phyloP scores from a whole-genome alignment of 495 filamentous ascomycete genomes.

The Penicillium manginii region DNA sequence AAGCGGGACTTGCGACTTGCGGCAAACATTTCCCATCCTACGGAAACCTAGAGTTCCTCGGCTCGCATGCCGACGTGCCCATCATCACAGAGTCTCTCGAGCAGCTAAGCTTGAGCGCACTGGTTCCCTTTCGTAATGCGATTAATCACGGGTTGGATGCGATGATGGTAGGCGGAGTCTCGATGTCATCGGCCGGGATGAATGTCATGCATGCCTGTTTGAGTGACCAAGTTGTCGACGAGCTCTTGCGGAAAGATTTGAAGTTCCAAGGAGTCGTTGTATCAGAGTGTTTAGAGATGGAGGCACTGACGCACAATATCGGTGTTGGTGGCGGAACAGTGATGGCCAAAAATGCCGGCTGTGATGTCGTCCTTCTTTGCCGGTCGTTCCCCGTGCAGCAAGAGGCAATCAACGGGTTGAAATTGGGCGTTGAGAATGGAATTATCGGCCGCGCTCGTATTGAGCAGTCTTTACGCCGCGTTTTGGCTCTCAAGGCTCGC shows the following conservation, averaged over 20 bases:
- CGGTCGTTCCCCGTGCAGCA: constrained; percentile 83
- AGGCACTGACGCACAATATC: constrained; percentile 86
- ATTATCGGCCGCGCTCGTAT: constrained; percentile 79
- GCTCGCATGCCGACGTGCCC: constrained; percentile 82
- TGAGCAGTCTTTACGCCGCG: constrained; percentile 70
- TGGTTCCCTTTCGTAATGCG: constrained; percentile 86
- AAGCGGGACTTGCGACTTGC: constrained; percentile 80
- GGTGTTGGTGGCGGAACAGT: constrained; percentile 90
- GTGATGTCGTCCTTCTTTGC: constrained; percentile 83
- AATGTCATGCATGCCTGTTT: constrained; percentile 92
- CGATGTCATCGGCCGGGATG: constrained; percentile 82
- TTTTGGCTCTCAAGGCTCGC: constrained; percentile 73
- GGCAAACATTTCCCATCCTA: constrained; percentile 95
- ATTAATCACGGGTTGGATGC: constrained; percentile 82
- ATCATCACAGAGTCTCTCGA: constrained; percentile 91
- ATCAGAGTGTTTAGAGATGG: constrained; percentile 95
- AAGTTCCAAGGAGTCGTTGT: constrained; percentile 90
- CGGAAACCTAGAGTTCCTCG: constrained; percentile 88
- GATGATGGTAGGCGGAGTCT: constrained; percentile 91
- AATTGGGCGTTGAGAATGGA: constrained; percentile 81
- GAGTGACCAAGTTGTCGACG: constrained; percentile 87
- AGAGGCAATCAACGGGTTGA: constrained; percentile 83
- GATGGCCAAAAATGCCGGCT: constrained; percentile 92
- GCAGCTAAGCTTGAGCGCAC: constrained; percentile 78
- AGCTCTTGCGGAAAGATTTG: constrained; percentile 77